These are phyloP conservation scores for Aspergillus fumigatus DNA, from an alignment of 2,329 filamentous ascomycete genomes.

Conservation along the genomic window DNA sequence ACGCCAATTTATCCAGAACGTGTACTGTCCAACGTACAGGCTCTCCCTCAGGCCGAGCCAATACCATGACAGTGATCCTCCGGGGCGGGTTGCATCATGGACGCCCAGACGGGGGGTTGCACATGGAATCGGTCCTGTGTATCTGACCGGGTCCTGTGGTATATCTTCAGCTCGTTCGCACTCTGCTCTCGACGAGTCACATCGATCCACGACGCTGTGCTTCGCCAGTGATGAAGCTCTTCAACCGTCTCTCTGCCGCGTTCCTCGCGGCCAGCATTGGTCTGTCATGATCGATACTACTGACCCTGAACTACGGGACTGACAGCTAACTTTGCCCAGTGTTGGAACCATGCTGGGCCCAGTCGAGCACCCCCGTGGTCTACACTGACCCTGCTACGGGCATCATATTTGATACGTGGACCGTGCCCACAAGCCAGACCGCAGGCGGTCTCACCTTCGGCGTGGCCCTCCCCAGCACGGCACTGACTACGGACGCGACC, in stretches of 20 bases:
- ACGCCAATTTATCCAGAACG: neutral
- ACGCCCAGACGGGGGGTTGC: neutral
- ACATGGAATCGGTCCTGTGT: neutral
- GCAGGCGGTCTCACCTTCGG: slow-evolving; percentile 50
- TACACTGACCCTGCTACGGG: slow-evolving; percentile 48
- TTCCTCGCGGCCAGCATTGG: slow-evolving; percentile 1
- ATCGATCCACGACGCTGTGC: neutral
- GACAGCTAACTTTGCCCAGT: slow-evolving; percentile 2
- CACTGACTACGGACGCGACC: slow-evolving; percentile 43
- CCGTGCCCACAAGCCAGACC: slow-evolving; percentile 37
- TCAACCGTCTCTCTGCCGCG: slow-evolving; percentile 3
- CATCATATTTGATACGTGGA: slow-evolving; percentile 52
- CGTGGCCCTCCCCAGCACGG: slow-evolving; percentile 50
- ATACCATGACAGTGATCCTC: neutral
- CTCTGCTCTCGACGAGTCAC: neutral
- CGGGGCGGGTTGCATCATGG: neutral
- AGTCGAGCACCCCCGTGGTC: slow-evolving; percentile 6
- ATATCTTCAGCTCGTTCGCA: neutral
- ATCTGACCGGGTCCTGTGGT: neutral
- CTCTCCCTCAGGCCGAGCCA: neutral
- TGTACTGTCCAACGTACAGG: neutral
- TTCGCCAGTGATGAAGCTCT: neutral
- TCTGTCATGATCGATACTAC: neutral
- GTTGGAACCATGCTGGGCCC: slow-evolving; percentile 6
- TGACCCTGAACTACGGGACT: neutral